Base-by-base conservation (phyloP, 371 early-diverging fungal genomes). In the Capillidium rhysosporum region DNA sequence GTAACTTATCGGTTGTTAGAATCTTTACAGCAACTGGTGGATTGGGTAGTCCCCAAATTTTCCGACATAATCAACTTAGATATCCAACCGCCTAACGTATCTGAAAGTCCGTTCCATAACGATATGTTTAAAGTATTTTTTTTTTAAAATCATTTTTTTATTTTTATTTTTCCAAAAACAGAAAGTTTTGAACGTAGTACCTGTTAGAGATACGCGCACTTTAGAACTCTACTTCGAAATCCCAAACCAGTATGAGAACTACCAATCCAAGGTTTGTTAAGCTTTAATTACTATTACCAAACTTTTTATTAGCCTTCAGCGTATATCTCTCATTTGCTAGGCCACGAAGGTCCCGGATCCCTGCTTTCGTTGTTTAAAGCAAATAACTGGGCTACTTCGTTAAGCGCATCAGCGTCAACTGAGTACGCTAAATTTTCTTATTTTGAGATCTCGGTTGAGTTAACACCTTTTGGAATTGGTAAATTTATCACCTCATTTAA, bases 261-360 rank as follows among this genome's bases (percentile, higher is more conserved):
- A 75, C 61, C 62, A 59, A 18, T 66, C 65, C 25, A 71, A 75
- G 62, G 76, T 76, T 71, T 47, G 54, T 55, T n/a, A 24, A 54
- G 10, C 48, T 46, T 12, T 59, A 60, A 46, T 29, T 30, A 14
- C 21, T 12, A 34, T 4, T 7, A 7, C 34, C 7, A 34, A 43
- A 43, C 43, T 43, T 16, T 16, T 39, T 39, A 12, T 39, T 61
- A 84, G 70, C 86, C 89, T 40, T 70, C 70, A 14, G 62, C 70
- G 23, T 86, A 85, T 55, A 59, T 87, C n/a, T 71, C 79, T 14
- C 81, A 82, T 55, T 66, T 87, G 40, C 73, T 87, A 44, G 86
- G 85, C n/a, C 86, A 88, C 57, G 86, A 86, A 59, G 82, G 83
- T 21, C 65, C 70, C 21, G 97, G 97, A 0, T 89, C 90, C 0